These are phyloP conservation scores for Euphorbia pulcherrima DNA, from an alignment of 345 rosid species.

Conservation along the genomic window DNA sequence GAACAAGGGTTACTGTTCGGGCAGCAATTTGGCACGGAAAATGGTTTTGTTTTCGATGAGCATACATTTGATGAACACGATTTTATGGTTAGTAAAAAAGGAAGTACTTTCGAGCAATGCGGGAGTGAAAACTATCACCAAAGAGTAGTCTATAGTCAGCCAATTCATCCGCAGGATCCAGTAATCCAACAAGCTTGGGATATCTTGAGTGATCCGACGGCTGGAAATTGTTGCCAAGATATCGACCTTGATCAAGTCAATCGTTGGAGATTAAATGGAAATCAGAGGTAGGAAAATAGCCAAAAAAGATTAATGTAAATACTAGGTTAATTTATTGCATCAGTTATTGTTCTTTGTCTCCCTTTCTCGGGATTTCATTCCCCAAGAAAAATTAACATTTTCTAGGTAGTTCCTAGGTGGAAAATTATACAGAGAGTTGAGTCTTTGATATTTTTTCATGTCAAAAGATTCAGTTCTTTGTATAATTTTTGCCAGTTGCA, in stretches of 20 bases:
- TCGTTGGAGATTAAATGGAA: not conserved
- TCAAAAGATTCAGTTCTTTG: no score
- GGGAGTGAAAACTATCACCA: not conserved
- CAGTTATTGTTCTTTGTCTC: no score
- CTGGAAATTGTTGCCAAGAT: not conserved
- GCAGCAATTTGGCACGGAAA: not conserved
- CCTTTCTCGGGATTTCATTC: no score
- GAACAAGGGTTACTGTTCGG: not conserved
- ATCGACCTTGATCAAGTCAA: not conserved
- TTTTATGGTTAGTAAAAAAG: no score
- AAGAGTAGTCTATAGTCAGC: not conserved
- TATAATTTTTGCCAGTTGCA: no score
- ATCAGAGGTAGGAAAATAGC: not conserved
- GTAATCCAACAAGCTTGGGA: slow-evolving; percentile 6
- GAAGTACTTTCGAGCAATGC: no score
- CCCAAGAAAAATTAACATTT: no score
- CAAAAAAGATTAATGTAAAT: not conserved
- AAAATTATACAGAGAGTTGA: no score
- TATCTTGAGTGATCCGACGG: not conserved
- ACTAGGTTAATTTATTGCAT: not conserved
- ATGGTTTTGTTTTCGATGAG: not conserved
- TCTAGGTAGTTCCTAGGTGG: no score
- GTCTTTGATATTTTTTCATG: no score
- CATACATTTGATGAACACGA: not conserved
- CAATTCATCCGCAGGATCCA: not conserved